These are phyloP conservation scores for Pyrenophora teres DNA, from an alignment of 2,329 filamentous ascomycete genomes.

Conservation along the genomic window DNA sequence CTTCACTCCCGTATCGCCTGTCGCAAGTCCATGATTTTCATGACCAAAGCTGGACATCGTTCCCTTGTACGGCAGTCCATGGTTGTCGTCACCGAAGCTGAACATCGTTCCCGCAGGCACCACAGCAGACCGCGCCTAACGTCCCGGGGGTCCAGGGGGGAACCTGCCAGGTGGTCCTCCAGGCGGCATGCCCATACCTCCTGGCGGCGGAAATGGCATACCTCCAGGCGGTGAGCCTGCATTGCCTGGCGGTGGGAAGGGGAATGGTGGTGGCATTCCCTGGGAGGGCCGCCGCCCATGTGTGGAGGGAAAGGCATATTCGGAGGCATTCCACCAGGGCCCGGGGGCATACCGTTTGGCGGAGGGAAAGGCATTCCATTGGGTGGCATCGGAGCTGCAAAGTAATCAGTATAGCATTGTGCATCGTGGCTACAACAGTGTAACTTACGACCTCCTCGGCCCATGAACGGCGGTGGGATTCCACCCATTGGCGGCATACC, in stretches of 20 bases:
- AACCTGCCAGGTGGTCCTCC: slow-evolving; percentile 31
- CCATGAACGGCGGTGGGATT: slow-evolving; percentile 49
- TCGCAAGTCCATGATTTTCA: slow-evolving; percentile 6
- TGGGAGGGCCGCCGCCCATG: slow-evolving; percentile 27
- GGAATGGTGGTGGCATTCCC: slow-evolving; percentile 39
- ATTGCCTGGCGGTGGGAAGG: slow-evolving; percentile 31
- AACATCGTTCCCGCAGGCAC: slow-evolving; percentile 10
- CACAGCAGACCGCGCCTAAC: slow-evolving; percentile 22
- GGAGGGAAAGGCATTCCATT: slow-evolving; percentile 40
- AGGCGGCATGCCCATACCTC: slow-evolving; percentile 25
- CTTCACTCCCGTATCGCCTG: slow-evolving; percentile 7
- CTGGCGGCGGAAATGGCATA: slow-evolving; percentile 28
- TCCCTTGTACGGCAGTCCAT: slow-evolving; percentile 9
- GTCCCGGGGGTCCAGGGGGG: slow-evolving; percentile 34
- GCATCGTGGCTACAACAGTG: background rate
- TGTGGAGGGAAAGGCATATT: slow-evolving; percentile 47
- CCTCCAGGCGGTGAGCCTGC: slow-evolving; percentile 41
- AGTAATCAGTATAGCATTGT: slow-evolving; percentile 3
- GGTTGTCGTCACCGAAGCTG: slow-evolving; percentile 1
- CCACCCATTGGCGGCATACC: slow-evolving; percentile 38
- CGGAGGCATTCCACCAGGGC: slow-evolving; percentile 33
- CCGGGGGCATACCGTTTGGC: slow-evolving; percentile 42
- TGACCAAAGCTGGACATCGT: slow-evolving; percentile 4
- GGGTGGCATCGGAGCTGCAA: slow-evolving; percentile 34
- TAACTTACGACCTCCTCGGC: slow-evolving; percentile 48